Percentiles rank a stretch among this genome's conserved stretches.
phyloP scores from a whole-genome alignment of 1,284 basidiomycete genomes.

The Cutaneotrichosporon sp. region DNA sequence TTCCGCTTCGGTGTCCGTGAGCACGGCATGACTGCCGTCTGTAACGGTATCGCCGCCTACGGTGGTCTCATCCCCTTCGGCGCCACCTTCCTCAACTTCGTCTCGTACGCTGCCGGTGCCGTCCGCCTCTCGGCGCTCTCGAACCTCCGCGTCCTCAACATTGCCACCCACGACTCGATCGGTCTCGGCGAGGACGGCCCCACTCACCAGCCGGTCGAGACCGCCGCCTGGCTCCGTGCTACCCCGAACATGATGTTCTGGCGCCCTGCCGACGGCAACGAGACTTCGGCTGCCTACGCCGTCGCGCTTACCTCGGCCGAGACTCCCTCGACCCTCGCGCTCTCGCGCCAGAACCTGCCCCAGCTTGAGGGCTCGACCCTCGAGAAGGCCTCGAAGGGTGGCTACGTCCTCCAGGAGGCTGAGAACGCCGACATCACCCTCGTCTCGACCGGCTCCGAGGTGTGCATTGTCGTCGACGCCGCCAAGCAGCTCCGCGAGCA shows the following conservation, averaged over 20 bases:
- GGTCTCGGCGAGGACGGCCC: slow-evolving; percentile 92
- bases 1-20: slow-evolving; percentile 96
- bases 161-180: slow-evolving; percentile 84
- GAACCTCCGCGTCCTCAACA: slow-evolving; percentile 69
- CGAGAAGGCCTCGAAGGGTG: slow-evolving; percentile 79
- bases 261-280: slow-evolving; percentile 91
- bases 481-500: slow-evolving; percentile 70
- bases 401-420: slow-evolving; percentile 83
- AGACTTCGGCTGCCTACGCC: slow-evolving; percentile 84
- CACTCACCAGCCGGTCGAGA: slow-evolving; percentile 81
- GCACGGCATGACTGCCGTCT: slow-evolving; percentile 94
- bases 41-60: slow-evolving; percentile 83
- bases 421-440: slow-evolving; percentile 73
- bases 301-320: slow-evolving; percentile 69
- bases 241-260: slow-evolving; percentile 87
- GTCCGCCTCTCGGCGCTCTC: slow-evolving; percentile 87
- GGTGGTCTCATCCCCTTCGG: slow-evolving; percentile 78
- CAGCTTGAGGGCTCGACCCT: slow-evolving; percentile 86
- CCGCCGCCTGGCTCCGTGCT: slow-evolving; percentile 79
- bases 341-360: slow-evolving; percentile 62
- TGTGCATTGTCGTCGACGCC: slow-evolving; percentile 75
- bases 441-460: slow-evolving; percentile 81
- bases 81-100: slow-evolving; percentile 93
- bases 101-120: slow-evolving; percentile 87
- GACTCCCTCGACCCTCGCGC: slow-evolving; percentile 66